A percentile compares a stretch with the other conserved stretches of the same genome.
Conservation (phyloP, 2,329 filamentous ascomycete genomes). For the Scortechinia acanthostroma region DNA sequence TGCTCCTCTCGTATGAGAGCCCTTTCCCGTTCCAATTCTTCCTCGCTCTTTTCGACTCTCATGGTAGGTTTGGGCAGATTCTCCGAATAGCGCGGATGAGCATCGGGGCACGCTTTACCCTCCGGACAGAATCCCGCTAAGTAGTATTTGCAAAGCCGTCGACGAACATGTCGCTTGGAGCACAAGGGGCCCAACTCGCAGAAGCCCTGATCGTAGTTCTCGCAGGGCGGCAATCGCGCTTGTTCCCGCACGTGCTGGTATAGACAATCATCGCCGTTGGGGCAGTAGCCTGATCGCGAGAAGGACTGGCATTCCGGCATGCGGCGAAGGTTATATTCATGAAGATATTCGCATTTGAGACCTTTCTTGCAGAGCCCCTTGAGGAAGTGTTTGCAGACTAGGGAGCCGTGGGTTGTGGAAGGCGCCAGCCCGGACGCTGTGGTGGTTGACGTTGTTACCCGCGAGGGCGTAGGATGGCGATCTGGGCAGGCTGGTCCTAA, state of each 20-base stretch:
- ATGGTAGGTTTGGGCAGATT: background rate
- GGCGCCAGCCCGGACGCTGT: background rate
- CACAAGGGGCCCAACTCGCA: background rate
- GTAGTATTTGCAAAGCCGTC: background rate
- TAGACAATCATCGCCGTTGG: constrained; percentile 2
- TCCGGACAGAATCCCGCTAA: constrained; percentile 1
- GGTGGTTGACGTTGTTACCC: background rate
- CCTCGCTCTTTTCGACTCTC: background rate
- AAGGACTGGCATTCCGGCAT: constrained; percentile 3
- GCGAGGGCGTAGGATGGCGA: background rate
- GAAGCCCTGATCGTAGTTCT: constrained; percentile 1
- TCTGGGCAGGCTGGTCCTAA: constrained; percentile 1
- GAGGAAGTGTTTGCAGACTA: constrained; percentile 2
- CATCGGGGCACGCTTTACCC: background rate
- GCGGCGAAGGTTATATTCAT: background rate
- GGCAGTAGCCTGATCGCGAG: background rate
- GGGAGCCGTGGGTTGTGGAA: constrained; percentile 1
- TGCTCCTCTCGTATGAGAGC: background rate
- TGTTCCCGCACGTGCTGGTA: constrained; percentile 1
- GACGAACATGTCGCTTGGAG: background rate
- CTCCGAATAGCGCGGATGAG: background rate
- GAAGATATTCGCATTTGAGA: constrained; percentile 1
- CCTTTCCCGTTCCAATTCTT: background rate
- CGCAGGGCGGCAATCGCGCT: background rate
- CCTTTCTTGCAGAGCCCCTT: constrained; percentile 1